Percentiles rank a stretch among this genome's conserved stretches.
These are phyloP conservation scores for Cordyceps farinosa DNA, from an alignment of 2,329 filamentous ascomycete species.

Conservation along the genomic window DNA sequence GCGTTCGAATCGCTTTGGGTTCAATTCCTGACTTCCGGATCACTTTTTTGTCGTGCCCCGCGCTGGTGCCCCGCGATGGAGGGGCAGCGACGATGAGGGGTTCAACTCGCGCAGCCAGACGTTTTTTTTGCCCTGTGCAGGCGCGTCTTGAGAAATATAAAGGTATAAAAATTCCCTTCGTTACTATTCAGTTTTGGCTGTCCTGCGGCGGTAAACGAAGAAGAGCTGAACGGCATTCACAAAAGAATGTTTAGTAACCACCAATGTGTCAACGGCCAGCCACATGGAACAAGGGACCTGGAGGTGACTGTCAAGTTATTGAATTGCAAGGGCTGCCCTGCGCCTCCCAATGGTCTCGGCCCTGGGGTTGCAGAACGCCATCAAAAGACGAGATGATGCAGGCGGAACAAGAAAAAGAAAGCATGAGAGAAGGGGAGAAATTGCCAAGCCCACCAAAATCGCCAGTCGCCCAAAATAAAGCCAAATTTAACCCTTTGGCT, in stretches of 20 bases:
- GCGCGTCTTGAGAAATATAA: no score
- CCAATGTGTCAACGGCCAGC: not conserved
- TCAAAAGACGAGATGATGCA: not conserved
- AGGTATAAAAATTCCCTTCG: no score
- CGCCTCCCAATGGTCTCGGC: not conserved
- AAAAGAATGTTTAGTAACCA: no score
- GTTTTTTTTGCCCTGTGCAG: no score
- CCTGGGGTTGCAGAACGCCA: not conserved
- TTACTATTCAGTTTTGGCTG: no score
- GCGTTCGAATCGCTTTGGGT: constrained; percentile 6
- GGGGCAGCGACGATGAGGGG: no score
- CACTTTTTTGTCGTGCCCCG: not conserved
- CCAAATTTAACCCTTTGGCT: not conserved
- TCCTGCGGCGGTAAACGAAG: no score
- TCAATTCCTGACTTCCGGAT: not conserved
- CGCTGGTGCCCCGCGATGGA: no score
- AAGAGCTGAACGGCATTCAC: no score
- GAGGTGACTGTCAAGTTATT: not conserved
- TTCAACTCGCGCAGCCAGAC: no score
- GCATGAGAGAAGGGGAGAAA: not conserved
- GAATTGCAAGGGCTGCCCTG: not conserved
- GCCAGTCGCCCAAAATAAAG: not conserved
- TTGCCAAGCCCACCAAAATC: not conserved
- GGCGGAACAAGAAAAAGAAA: not conserved
- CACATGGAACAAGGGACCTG: not conserved